Conservation (phyloP, 2,329 filamentous ascomycete genomes). For the Penicillium nordicum region DNA sequence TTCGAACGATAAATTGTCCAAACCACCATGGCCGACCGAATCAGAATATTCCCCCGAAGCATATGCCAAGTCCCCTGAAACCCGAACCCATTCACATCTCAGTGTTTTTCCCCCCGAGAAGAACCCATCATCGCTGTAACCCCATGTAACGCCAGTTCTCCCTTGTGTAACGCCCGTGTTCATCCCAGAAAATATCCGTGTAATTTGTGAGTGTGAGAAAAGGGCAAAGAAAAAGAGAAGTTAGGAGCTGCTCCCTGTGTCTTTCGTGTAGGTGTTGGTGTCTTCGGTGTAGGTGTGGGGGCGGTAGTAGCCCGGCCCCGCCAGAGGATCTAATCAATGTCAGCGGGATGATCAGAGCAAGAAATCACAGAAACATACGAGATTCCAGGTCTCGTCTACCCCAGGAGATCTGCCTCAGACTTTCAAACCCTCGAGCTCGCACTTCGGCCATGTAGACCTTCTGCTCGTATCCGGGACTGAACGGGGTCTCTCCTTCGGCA, state of each 20-base stretch:
- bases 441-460: constrained; percentile 33
- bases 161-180: not conserved
- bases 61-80: not conserved
- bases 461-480: constrained; percentile 27
- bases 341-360: constrained; percentile 4
- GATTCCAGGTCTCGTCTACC: constrained; percentile 23
- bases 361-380: constrained; percentile 10
- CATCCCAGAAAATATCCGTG: not conserved
- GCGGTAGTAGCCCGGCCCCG: constrained; percentile 10
- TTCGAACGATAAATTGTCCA: not conserved
- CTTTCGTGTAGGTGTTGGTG: not conserved
- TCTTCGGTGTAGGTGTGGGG: constrained; percentile 7
- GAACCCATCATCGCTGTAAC: not conserved
- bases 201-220: not conserved
- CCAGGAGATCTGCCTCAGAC: constrained; percentile 24
- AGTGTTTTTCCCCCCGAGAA: not conserved
- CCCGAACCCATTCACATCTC: not conserved
- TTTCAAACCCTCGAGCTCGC: constrained; percentile 25
- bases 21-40: constrained; percentile 1
- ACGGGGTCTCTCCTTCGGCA: constrained; percentile 15
- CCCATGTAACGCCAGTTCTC: not conserved
- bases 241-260: not conserved
- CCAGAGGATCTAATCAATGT: constrained; percentile 11
- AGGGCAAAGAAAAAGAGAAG: not conserved
- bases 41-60: not conserved